phyloP scores from a whole-genome alignment of 208 protist genomes.

The Willaertia magna region DNA sequence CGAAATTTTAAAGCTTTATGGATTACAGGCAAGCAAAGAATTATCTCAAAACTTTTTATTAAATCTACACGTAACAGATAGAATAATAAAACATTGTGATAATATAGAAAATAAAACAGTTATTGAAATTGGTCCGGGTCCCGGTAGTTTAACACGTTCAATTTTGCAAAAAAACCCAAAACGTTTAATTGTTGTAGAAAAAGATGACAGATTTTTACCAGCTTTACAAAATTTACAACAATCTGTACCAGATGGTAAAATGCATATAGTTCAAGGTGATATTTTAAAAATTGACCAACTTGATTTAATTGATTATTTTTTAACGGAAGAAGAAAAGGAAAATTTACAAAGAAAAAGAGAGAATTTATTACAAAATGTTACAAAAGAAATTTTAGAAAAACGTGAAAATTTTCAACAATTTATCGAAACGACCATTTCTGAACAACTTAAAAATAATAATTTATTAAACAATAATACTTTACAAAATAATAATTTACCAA shows the following conservation, averaged over 20 bases:
- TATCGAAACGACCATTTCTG: too few relatives aligned
- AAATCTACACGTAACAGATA: not conserved
- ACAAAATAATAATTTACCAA: too few relatives aligned
- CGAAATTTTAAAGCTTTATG: slow-evolving; percentile 4
- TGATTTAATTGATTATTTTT: not conserved
- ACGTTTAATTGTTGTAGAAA: not conserved
- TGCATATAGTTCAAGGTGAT: slow-evolving; percentile 1
- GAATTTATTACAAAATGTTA: too few relatives aligned
- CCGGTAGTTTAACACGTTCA: not conserved
- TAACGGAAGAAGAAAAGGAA: not conserved
- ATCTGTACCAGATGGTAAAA: not conserved
- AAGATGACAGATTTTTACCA: slow-evolving; percentile 9
- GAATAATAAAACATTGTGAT: not conserved
- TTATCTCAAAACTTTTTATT: slow-evolving; percentile 10
- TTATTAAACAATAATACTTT: not conserved
- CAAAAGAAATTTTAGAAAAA: too few relatives aligned
- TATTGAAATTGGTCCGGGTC: not conserved
- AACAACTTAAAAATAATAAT: not conserved
- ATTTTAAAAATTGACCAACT: not conserved
- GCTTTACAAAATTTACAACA: not conserved
- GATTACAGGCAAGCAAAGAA: not conserved
- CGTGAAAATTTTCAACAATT: too few relatives aligned
- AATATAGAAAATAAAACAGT: not conserved
- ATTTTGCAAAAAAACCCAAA: not conserved
- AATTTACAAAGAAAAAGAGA: too few relatives aligned